Evolutionary conservation across 257 asterid species (phyloP), one percentile per base, ranked within the genome.

Genomic region (Jacaranda mimosifolia): DNA sequence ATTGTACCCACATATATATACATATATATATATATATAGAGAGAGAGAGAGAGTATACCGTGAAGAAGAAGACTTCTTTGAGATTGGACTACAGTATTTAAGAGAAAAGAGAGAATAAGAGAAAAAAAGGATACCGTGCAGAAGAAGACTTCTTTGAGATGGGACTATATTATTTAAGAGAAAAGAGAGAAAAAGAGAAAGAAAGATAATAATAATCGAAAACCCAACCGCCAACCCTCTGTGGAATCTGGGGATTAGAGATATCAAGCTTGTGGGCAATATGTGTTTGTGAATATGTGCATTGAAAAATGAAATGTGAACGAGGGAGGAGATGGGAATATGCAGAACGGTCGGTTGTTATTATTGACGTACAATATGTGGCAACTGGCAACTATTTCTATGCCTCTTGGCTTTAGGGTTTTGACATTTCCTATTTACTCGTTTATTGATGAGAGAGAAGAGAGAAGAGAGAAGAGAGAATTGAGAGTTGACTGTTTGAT

Each of bases 401-500:
- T 42, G 48, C 52, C 70, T 42, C 63, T 26, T 48, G 21, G 63
- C 7, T 48, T 43, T 9, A 26, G 69, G 57, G 71, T 68, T 68
- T 26, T 60, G 82, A 78, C 82, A 58, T 78, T 48, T 70, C 9
- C 43, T 55, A 43, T 52, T 59, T 68, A 15, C 2, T 58, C 53
- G 62, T 78, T 64, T 18, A 48, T 76, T 70, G 38, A 32, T 3
- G 26, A 19, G 58, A 14, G 52, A 21, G 69, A n/a, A n/a, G n/a
- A n/a, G n/a, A n/a, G n/a, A n/a, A n/a, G n/a, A n/a, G n/a, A n/a
- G n/a, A 69, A 45, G 58, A 68, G 57, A 78, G n/a, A n/a, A n/a
- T n/a, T n/a, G n/a, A n/a, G 72, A 69, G 81, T 77, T 77, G 81
- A 78, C 77, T n/a, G 15, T 15, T 42, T 5, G 48, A 32, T 45